Percentiles rank a stretch among this genome's conserved stretches.
phyloP scores from a whole-genome alignment of 345 rosid genomes.

The Lepidium aucheri region DNA sequence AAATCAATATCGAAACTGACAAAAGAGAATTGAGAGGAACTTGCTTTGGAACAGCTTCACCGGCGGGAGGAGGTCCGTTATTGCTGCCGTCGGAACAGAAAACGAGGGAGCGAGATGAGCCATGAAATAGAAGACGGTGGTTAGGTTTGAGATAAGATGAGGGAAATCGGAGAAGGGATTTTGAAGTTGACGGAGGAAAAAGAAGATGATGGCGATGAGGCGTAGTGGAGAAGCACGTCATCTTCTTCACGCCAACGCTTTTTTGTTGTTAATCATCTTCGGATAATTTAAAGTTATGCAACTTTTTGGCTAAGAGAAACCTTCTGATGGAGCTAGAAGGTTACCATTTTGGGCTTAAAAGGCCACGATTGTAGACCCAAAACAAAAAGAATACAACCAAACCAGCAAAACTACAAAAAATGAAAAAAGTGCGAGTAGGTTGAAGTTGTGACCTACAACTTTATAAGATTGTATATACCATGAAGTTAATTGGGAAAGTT shows the following conservation, averaged over 20 bases:
- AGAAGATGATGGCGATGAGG: slow-evolving; percentile 27
- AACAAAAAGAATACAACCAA: background rate
- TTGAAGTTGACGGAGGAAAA: slow-evolving; percentile 25
- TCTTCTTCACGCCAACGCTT: slow-evolving; percentile 1
- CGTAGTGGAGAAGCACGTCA: slow-evolving; percentile 16
- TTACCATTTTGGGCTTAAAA: background rate
- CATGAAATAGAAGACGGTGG: slow-evolving; percentile 19
- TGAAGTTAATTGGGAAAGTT: background rate
- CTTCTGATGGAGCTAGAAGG: background rate
- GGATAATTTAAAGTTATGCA: slow-evolving; percentile 1
- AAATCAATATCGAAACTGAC: background rate
- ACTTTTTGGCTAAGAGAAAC: background rate
- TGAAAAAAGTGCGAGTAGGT: background rate
- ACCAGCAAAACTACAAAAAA: background rate
- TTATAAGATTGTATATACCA: background rate
- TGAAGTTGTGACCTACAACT: background rate
- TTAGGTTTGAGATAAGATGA: slow-evolving; percentile 18
- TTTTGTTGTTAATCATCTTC: background rate
- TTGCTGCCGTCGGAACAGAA: slow-evolving; percentile 33
- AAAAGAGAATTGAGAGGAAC: background rate
- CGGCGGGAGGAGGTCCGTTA: slow-evolving; percentile 36
- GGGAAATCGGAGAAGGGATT: slow-evolving; percentile 16
- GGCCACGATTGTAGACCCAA: background rate
- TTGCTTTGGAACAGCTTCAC: slow-evolving; percentile 47
- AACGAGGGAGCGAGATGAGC: slow-evolving; percentile 16